Percentiles rank a stretch among this genome's conserved stretches.
Evolutionary conservation across 2,329 filamentous ascomycete species (phyloP).

Genomic region (Colletotrichum chrysophilum): DNA sequence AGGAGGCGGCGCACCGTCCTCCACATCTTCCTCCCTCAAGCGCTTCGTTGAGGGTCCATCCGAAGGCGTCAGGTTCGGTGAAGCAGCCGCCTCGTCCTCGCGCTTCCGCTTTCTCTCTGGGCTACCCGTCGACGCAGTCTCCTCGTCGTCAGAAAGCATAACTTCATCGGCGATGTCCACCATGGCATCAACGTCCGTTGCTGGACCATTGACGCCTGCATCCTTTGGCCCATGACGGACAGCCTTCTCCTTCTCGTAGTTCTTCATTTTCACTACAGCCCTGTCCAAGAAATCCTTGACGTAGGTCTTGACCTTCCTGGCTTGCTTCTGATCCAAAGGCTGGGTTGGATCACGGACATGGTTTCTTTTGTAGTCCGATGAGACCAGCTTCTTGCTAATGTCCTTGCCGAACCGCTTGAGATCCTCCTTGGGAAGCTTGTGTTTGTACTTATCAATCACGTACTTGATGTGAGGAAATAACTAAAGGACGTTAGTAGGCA

Average conservation of each 20-base stretch:
- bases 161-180: conserved; percentile 42
- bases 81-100: conserved; percentile 47
- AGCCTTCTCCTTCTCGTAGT: conserved; percentile 69
- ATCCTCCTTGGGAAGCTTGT: conserved; percentile 84
- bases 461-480: conserved; percentile 85
- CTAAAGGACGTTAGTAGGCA: conserved; percentile 45
- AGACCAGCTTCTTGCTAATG: conserved; percentile 86
- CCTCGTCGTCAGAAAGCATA: conserved; percentile 49
- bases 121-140: conserved; percentile 48
- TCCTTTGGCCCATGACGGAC: conserved; percentile 35
- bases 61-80: conserved; percentile 52
- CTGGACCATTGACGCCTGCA: conserved; percentile 4
- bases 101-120: conserved; percentile 71
- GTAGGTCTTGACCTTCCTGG: conserved; percentile 81
- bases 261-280: conserved; percentile 76
- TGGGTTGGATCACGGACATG: conserved; percentile 81
- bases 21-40: conserved; percentile 50
- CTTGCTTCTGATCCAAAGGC: conserved; percentile 76
- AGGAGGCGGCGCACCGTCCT: conserved; percentile 44
- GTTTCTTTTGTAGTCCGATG: conserved; percentile 88
- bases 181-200: conserved; percentile 27
- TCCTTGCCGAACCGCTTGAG: conserved; percentile 68
- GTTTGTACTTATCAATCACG: conserved; percentile 84
- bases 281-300: conserved; percentile 84
- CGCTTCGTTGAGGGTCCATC: conserved; percentile 64